These are phyloP conservation scores for Cicer pinnatifidum DNA, from an alignment of 306 rosid genomes.

Conservation along the genomic window DNA sequence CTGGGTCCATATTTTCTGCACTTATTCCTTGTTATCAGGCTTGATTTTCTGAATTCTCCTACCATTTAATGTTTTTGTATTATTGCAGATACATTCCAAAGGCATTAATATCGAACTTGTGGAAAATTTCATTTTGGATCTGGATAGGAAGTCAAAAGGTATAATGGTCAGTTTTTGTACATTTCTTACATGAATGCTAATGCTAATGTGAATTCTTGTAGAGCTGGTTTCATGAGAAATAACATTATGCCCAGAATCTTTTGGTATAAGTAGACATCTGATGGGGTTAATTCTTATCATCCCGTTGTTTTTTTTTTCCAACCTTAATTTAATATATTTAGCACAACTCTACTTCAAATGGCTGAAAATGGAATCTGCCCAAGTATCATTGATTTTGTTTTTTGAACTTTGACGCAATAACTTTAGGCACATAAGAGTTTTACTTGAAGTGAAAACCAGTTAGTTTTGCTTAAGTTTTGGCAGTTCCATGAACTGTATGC, in stretches of 20 bases:
- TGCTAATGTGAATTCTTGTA: not conserved
- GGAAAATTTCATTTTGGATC: conserved; percentile 64
- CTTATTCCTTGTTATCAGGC: conserved; percentile 4
- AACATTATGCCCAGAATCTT: not conserved
- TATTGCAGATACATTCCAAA: conserved; percentile 81
- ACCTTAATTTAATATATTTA: not conserved
- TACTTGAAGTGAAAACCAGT: not conserved
- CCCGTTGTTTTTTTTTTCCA: not conserved
- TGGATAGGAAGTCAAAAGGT: conserved; percentile 75
- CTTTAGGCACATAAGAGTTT: not conserved
- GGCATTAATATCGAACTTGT: conserved; percentile 72
- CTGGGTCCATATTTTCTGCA: not conserved
- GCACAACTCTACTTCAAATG: not conserved
- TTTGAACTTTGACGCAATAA: not conserved
- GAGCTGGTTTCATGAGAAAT: not conserved
- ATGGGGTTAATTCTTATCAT: not conserved
- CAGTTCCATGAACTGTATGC: conserved; percentile 2
- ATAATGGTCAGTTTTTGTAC: conserved; percentile 21
- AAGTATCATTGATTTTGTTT: not conserved
- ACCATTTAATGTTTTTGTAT: conserved; percentile 13
- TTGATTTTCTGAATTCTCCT: not conserved
- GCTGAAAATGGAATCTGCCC: not conserved
- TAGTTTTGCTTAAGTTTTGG: not conserved
- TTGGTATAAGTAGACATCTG: not conserved
- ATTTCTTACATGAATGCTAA: not conserved